Evolutionary conservation across 1,139 yeast species (phyloP).

Genomic region (Meyerozyma sp.): DNA sequence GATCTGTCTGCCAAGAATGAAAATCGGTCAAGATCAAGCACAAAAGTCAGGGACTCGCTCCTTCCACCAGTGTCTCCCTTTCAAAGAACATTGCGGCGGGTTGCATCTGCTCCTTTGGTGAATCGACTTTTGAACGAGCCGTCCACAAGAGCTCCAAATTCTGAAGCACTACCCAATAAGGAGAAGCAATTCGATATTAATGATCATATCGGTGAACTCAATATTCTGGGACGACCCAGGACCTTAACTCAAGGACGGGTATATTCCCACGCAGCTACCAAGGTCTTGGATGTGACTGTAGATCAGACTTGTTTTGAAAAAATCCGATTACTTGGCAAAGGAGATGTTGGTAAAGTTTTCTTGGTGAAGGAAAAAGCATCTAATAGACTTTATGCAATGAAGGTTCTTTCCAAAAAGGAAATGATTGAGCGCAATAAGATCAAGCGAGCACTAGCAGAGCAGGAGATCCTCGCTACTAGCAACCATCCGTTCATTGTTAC

Average conservation of each 20-base stretch:
- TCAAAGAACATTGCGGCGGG: slow-evolving; percentile 59
- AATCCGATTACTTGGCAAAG: slow-evolving; percentile 83
- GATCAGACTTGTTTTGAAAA: slow-evolving; percentile 86
- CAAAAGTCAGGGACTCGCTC: slow-evolving; percentile 2
- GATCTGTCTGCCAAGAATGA: neutral
- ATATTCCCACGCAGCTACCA: slow-evolving; percentile 68
- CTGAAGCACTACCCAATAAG: slow-evolving; percentile 2
- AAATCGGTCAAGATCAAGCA: neutral
- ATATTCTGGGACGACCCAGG: slow-evolving; percentile 42
- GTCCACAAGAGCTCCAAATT: slow-evolving; percentile 4
- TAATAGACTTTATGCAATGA: slow-evolving; percentile 83
- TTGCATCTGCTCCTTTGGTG: slow-evolving; percentile 77
- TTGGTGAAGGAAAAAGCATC: slow-evolving; percentile 78
- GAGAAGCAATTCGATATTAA: slow-evolving; percentile 35
- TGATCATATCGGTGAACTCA: slow-evolving; percentile 53
- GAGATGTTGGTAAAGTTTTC: slow-evolving; percentile 97
- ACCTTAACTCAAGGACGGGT: slow-evolving; percentile 53
- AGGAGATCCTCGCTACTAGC: slow-evolving; percentile 89
- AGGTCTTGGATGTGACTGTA: slow-evolving; percentile 73
- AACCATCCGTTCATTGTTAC: slow-evolving; percentile 98
- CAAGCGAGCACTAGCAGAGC: slow-evolving; percentile 92
- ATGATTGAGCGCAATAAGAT: slow-evolving; percentile 94
- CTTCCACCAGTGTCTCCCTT: slow-evolving; percentile 27
- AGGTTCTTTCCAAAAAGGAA: slow-evolving; percentile 82
- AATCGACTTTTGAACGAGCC: slow-evolving; percentile 30